Conservation (phyloP, 75 land plant genomes). For the Gnetum montanum region DNA sequence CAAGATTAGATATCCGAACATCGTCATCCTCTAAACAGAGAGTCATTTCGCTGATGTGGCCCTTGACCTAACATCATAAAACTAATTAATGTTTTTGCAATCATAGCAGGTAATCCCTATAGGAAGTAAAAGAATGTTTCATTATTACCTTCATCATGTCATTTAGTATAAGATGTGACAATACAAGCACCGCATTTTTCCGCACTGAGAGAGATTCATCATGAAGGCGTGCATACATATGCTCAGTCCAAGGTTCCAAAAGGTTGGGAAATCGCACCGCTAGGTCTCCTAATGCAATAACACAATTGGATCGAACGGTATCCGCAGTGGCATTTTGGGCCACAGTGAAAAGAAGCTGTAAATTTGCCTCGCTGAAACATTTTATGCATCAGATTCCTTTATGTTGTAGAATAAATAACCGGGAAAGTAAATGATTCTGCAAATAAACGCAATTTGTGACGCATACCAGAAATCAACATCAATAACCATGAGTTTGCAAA, state of each 20-base stretch:
- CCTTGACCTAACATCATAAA: conserved; percentile 68
- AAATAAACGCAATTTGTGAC: background rate
- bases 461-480: conserved; percentile 90
- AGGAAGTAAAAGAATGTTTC: too few relatives aligned
- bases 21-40: conserved; percentile 84
- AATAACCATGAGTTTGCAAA: conserved; percentile 90
- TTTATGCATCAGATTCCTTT: conserved; percentile 5
- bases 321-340: conserved; percentile 75
- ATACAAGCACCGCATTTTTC: conserved; percentile 94
- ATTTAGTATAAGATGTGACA: conserved; percentile 95
- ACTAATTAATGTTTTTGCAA: background rate
- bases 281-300: conserved; percentile 88
- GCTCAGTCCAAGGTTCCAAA: conserved; percentile 97
- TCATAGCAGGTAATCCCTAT: background rate
- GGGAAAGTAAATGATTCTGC: background rate
- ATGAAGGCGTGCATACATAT: conserved; percentile 75
- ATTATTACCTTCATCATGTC: conserved; percentile 99
- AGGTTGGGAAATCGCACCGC: conserved; percentile 95
- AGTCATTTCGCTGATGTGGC: conserved; percentile 95
- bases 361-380: conserved; percentile 65
- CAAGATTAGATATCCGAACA: conserved; percentile 80
- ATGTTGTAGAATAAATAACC: background rate
- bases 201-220: conserved; percentile 74
- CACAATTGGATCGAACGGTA: conserved; percentile 92
- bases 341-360: conserved; percentile 91